These are phyloP conservation scores for Starmerella apicola DNA, from an alignment of 805 yeast genomes.

Conservation along the genomic window DNA sequence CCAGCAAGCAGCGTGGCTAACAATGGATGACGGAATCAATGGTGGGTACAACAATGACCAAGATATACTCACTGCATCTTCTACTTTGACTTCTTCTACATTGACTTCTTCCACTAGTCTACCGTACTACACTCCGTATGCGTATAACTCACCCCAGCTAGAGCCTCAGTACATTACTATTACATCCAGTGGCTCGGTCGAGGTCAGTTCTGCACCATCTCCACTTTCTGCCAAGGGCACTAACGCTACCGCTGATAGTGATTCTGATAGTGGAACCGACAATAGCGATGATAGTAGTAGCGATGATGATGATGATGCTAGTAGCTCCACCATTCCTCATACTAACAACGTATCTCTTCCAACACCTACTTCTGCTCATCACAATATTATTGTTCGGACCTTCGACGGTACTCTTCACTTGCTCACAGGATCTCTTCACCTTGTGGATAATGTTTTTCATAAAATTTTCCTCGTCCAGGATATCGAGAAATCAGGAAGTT, in stretches of 20 bases:
- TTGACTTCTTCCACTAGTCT: neutral
- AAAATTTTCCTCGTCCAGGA: neutral
- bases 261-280: constrained; percentile 2
- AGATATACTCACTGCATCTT: neutral
- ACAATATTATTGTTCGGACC: constrained; percentile 5
- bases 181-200: constrained; percentile 3
- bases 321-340: neutral
- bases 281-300: neutral
- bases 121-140: neutral
- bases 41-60: constrained; percentile 10
- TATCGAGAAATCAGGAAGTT: neutral
- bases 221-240: neutral
- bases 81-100: neutral
- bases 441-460: constrained; percentile 5
- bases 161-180: constrained; percentile 6
- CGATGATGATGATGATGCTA: neutral
- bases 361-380: constrained; percentile 3
- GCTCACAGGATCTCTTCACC: constrained; percentile 7
- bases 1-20: constrained; percentile 11
- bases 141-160: constrained; percentile 2
- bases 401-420: constrained; percentile 9
- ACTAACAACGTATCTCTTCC: constrained; percentile 1
- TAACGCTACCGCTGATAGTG: constrained; percentile 1
- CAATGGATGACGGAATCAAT: constrained; percentile 13
- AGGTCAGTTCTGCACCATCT: neutral